Percentiles rank a stretch among this genome's conserved stretches.
These are phyloP conservation scores for Triangularia verruculosa DNA, from an alignment of 2,329 filamentous ascomycete genomes.

Conservation along the genomic window DNA sequence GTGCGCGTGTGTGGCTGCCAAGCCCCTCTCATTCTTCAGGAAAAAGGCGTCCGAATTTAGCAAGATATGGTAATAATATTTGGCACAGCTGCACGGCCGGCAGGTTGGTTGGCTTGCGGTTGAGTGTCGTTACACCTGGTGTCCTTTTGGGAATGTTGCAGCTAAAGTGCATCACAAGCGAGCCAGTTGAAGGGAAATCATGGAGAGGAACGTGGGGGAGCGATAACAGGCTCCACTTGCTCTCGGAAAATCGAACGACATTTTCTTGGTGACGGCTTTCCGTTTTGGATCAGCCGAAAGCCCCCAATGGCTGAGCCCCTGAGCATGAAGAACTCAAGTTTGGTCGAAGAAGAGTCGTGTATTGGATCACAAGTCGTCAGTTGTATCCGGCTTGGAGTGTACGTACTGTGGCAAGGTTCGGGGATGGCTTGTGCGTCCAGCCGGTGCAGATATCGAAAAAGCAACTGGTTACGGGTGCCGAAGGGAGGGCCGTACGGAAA, in stretches of 20 bases:
- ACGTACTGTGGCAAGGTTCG: neutral
- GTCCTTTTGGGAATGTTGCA: constrained; percentile 19
- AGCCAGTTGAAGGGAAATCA: neutral
- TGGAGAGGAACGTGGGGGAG: constrained; percentile 3
- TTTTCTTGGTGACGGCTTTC: neutral
- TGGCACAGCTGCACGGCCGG: neutral
- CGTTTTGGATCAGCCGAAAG: constrained; percentile 5
- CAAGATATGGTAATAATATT: neutral
- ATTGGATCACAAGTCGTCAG: neutral
- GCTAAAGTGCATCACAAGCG: constrained; percentile 5
- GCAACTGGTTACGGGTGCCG: neutral
- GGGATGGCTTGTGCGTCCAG: neutral
- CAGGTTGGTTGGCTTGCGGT: neutral
- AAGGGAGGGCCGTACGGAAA: neutral
- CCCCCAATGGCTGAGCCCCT: neutral
- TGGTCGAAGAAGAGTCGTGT: too few relatives aligned
- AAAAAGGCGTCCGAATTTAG: neutral
- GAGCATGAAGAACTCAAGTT: neutral
- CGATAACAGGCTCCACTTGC: constrained; percentile 5
- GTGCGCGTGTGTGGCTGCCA: neutral
- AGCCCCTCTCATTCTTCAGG: neutral
- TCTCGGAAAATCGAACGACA: neutral
- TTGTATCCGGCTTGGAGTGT: neutral
- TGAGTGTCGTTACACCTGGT: neutral
- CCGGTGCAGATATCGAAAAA: neutral